Evolutionary conservation across 2,329 filamentous ascomycete species (phyloP), one percentile per base, ranked within the genome.

Genomic region (Colletotrichum tabaci): DNA sequence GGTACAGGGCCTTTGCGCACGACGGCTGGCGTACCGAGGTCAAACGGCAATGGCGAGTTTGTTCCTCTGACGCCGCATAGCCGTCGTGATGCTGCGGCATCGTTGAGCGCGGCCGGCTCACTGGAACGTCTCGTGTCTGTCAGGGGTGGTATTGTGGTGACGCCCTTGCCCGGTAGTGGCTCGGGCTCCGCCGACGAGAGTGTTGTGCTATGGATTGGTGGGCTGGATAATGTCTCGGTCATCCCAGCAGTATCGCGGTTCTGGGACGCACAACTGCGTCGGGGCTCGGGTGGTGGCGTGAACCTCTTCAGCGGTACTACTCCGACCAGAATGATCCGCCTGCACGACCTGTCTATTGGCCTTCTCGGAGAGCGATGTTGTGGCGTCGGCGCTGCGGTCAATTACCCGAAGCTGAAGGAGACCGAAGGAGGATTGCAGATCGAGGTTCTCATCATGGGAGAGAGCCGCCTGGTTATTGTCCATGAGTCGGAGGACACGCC

Each of bases 61-160:
- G 88, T 88, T 12, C 90, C 90, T 12, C 90, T 91, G 89, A 91
- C 90, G 1, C 90, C 90, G 0, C 88, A 90, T 72, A 89, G 88
- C 12, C 84, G 89, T 49, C 86, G 86, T 49, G 87, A 89, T 71
- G 87, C 85, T 5, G 81, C 87, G 4, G 82, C 83, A 13, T 83
- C 84, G 1, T 78, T 85, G 50, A 82, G 83, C 40, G 80, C 85
- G 18, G 80, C 79, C 0, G 78, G 82, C 8, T 85, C 85, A 0
- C 81, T 85, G 6, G 88, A 90, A 73, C 86, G 87, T 4, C 81
- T 90, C 2, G 83, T 86, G 5, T 79, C 84, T 1, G 83, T 90
- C 4, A 84, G 81, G 26, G 89, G 89, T 49, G 87, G 88, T 15
- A 82, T 90, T n/a, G 79, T 82, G 3, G 85, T 89, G 4, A 82